Evolutionary conservation across 805 yeast genomes (phyloP).

Genomic region (Saturnispora ahearnii): DNA sequence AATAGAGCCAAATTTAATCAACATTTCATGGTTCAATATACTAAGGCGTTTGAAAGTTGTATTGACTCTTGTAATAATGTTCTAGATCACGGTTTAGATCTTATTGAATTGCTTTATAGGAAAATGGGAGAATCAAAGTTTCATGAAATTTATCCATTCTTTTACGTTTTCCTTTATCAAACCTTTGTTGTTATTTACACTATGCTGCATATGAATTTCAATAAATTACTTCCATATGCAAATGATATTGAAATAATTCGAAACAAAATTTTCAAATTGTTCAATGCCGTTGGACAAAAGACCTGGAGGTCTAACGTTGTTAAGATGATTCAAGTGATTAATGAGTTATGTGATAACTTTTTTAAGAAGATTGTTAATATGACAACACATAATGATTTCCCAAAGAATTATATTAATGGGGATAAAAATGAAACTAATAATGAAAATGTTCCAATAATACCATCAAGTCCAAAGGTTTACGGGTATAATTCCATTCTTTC

Average conservation of each 20-base stretch:
- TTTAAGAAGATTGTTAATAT: constrained; percentile 13
- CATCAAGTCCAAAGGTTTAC: neutral
- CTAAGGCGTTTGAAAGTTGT: constrained; percentile 30
- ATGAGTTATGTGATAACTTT: constrained; percentile 26
- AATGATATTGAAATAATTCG: constrained; percentile 21
- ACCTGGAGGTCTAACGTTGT: constrained; percentile 26
- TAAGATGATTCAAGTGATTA: constrained; percentile 25
- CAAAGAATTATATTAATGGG: neutral
- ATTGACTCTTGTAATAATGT: constrained; percentile 32
- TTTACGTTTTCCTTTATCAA: constrained; percentile 42
- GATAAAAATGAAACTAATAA: neutral
- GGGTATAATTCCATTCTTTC: neutral
- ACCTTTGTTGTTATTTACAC: constrained; percentile 44
- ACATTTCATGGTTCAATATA: constrained; percentile 36
- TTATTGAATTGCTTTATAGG: constrained; percentile 25
- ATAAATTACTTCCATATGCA: constrained; percentile 22
- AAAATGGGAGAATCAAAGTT: constrained; percentile 25
- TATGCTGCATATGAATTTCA: constrained; percentile 35
- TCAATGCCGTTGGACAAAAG: constrained; percentile 20
- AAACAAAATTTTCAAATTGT: constrained; percentile 24
- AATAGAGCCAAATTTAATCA: constrained; percentile 44
- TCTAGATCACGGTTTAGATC: constrained; percentile 28
- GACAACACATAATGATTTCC: neutral
- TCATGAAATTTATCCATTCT: constrained; percentile 36
- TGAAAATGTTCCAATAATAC: neutral